Evolutionary conservation across 1,139 yeast species (phyloP), one percentile per base, ranked within the genome.

Genomic region (Candida buenavistaensis): DNA sequence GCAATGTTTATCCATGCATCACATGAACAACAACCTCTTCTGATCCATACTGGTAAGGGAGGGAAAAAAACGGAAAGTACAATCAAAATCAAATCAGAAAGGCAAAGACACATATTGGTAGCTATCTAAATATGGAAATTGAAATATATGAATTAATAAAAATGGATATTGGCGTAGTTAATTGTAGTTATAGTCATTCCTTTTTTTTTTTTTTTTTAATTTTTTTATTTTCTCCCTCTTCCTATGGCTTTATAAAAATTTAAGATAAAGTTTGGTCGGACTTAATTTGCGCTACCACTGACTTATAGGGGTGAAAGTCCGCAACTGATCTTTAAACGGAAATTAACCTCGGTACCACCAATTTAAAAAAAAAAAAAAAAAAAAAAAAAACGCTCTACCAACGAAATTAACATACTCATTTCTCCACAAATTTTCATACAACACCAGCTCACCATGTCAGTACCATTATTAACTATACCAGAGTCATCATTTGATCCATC

Each of bases 11-110:
- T 75, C 11, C 80, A 54, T 8, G 82, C 68, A 52, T 82, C 88
- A 25, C 68, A 61, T 3, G 85, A 72, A 44, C 86, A 80, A 22
- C 80, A 37, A 2, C 89, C 89, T 38, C 80, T 63, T 51, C 84
- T 77, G 40, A 82, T 70, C 74, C 81, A 75, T 14, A 82, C 89
- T 0, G 89, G 86, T 35, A 82, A 61, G 0, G 90, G 89, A 1
- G 90, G 89, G 59, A 80, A 72, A 33, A 82, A 53, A 17, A 82
- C 73, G 1, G 86, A 80, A 10, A 82, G 50, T 0, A 81, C 55
- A 16, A 80, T 80, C 26, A 82, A 70, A 8, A 77, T 52, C 36
- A 80, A 66, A 54, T 82, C 84, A 24, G 78, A 57, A 37, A 58
- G 48, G 36, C 65, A 61, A 4, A 36, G 24, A 32, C 46, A 41